phyloP scores from a whole-genome alignment of 805 yeast genomes.

The Starmerella sp. region DNA sequence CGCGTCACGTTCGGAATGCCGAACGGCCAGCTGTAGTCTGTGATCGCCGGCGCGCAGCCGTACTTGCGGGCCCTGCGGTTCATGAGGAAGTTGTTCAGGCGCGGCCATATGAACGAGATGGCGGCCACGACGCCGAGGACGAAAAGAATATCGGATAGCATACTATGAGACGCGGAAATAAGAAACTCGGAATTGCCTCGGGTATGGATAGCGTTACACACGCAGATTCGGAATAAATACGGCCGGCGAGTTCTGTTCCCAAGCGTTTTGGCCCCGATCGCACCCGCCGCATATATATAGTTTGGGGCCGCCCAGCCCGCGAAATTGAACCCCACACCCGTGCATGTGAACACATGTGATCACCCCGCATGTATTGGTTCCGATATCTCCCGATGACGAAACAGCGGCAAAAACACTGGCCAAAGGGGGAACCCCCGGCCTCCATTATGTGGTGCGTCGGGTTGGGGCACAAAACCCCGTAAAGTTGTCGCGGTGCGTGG shows the following conservation, averaged over 20 bases:
- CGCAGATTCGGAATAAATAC: neutral
- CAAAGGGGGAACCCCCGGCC: neutral
- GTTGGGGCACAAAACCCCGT: no score
- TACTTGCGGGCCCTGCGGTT: constrained; percentile 9
- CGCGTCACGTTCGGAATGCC: constrained; percentile 9
- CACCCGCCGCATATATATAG: neutral
- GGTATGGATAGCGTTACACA: no score
- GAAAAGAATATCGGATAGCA: constrained; percentile 3
- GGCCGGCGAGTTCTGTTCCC: neutral
- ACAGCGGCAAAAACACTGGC: neutral
- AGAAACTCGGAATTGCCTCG: no score
- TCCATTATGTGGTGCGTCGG: neutral
- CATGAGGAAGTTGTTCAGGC: constrained; percentile 4
- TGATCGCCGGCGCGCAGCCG: constrained; percentile 11
- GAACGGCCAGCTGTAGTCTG: constrained; percentile 11
- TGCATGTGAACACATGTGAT: constrained; percentile 1
- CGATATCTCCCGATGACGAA: constrained; percentile 3
- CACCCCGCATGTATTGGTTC: constrained; percentile 1
- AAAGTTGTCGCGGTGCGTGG: no score
- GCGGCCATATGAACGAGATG: constrained; percentile 2
- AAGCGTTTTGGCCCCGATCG: neutral
- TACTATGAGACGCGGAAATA: no score
- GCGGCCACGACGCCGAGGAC: neutral
- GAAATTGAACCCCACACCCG: constrained; percentile 3
- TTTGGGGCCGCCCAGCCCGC: neutral